phyloP scores from a whole-genome alignment of 2,329 filamentous ascomycete species.

The Akanthomyces lecanii region DNA sequence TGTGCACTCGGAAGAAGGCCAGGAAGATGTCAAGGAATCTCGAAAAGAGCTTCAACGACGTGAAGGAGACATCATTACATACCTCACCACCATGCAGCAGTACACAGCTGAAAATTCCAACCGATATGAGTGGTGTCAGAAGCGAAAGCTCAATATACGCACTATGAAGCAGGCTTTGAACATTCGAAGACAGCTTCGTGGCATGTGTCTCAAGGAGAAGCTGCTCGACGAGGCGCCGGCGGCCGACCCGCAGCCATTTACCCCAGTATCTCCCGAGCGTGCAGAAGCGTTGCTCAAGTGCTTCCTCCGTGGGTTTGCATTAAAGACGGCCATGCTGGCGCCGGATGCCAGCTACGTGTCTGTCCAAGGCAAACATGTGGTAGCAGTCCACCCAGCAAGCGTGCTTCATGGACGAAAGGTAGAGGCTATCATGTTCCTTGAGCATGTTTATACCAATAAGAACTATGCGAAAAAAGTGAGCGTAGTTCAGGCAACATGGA shows the following conservation, averaged over 20 bases:
- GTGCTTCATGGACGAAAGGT: constrained; percentile 59
- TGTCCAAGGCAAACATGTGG: constrained; percentile 54
- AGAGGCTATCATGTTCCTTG: constrained; percentile 65
- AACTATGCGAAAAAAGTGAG: constrained; percentile 65
- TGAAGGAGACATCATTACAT: constrained; percentile 62
- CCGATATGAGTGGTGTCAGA: constrained; percentile 54
- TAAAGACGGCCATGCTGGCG: constrained; percentile 56
- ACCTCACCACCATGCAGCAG: constrained; percentile 58
- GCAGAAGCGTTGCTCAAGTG: constrained; percentile 54
- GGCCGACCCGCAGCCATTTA: constrained; percentile 53
- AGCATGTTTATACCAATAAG: constrained; percentile 63
- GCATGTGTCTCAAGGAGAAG: constrained; percentile 49
- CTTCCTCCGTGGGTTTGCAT: constrained; percentile 58
- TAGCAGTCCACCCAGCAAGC: constrained; percentile 60
- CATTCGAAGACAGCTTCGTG: constrained; percentile 58
- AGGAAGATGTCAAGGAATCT: constrained; percentile 48
- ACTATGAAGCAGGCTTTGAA: constrained; percentile 61
- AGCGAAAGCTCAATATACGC: constrained; percentile 52
- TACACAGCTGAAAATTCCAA: constrained; percentile 55
- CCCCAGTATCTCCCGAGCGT: constrained; percentile 49
- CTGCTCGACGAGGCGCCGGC: constrained; percentile 44
- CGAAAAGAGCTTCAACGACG: constrained; percentile 56
- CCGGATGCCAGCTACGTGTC: constrained; percentile 60
- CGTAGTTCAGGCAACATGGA: constrained; percentile 56
- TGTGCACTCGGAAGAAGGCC: constrained; percentile 52